Base-by-base conservation (phyloP, 176 grass and related monocot species). In the Carex pumila region DNA sequence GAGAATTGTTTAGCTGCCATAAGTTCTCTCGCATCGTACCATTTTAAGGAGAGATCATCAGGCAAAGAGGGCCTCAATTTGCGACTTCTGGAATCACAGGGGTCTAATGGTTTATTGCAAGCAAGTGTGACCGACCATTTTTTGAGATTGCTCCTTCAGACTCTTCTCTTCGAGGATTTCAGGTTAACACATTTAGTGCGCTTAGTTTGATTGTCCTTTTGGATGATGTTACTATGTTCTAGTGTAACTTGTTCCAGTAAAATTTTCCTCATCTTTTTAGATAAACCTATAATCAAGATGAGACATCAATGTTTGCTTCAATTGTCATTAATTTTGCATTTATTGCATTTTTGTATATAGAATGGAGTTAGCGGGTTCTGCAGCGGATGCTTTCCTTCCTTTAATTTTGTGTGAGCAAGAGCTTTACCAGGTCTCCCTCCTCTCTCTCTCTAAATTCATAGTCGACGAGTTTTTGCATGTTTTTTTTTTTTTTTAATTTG, bases 361-460 rank as follows among this genome's bases (percentile, higher is more conserved):
- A 88, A 92, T 87, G 87, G 96, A 98, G 81, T 68, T 98, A 61
- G 89, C 91, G 54, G 85, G 93, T 86, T 91, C 90, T 89, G 93
- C 96, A 83, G 93, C 96, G 66, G 96, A 98, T 92, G 88, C 93
- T 87, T 64, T 95, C 37, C 89, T 98, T 91, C 91, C 96, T 78
- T 88, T 98, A 79, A 83, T 95, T 89, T 83, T 98, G 45, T 98
- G 96, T 47, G 92, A 98, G 80, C 96, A 93, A 41, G 93, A 89
- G 9, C 59, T 91, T 79, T 95, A 98, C 83, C 96, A 98, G 93
- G 93, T 98, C 79, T 71, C 61, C 18, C 63, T 68, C 47, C 47
- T 12, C 10, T 13, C 32, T 52, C 11, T 32, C 15, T 69, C 25
- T 84, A 60, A 71, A 77, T 76, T n/a, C 18, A 55, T 57, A 83